Percentiles rank a stretch among this genome's conserved stretches.
Conservation (phyloP, 2,329 filamentous ascomycete species). For the Diaporthe longicolla region DNA sequence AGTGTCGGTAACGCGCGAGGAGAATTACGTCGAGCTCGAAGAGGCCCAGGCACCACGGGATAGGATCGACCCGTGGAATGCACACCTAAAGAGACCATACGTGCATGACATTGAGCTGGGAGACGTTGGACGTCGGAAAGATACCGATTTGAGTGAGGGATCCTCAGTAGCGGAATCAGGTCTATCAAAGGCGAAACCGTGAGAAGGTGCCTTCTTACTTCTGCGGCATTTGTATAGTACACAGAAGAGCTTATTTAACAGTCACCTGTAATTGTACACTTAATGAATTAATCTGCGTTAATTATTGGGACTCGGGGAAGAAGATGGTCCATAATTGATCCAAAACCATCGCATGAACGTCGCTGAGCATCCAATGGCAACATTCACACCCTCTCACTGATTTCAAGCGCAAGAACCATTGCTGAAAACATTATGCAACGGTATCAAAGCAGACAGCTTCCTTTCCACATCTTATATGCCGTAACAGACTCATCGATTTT, state of each 20-base stretch:
- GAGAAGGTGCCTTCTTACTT: not conserved
- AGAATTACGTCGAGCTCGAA: not conserved
- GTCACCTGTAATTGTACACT: conserved; percentile 1
- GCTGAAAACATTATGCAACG: not conserved
- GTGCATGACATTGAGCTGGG: conserved; percentile 24
- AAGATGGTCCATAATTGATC: too few relatives aligned
- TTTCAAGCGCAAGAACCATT: not conserved
- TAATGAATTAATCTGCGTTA: conserved; percentile 12
- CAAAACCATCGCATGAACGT: not conserved
- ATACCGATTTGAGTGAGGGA: not conserved
- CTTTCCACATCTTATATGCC: not conserved
- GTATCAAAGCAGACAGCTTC: too few relatives aligned
- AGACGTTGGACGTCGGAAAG: not conserved
- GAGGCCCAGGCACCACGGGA: not conserved
- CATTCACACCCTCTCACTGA: not conserved
- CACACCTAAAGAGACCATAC: conserved; percentile 13
- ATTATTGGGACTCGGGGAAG: not conserved
- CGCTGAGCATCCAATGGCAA: not conserved
- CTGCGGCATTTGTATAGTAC: not conserved
- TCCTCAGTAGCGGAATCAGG: conserved; percentile 10
- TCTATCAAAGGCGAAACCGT: not conserved
- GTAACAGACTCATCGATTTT: not conserved
- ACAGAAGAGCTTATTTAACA: not conserved
- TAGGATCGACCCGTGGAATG: conserved; percentile 30
- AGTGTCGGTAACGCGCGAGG: conserved; percentile 47